Evolutionary conservation across 257 asterid genomes (phyloP).

Genomic region (Petrea volubilis): DNA sequence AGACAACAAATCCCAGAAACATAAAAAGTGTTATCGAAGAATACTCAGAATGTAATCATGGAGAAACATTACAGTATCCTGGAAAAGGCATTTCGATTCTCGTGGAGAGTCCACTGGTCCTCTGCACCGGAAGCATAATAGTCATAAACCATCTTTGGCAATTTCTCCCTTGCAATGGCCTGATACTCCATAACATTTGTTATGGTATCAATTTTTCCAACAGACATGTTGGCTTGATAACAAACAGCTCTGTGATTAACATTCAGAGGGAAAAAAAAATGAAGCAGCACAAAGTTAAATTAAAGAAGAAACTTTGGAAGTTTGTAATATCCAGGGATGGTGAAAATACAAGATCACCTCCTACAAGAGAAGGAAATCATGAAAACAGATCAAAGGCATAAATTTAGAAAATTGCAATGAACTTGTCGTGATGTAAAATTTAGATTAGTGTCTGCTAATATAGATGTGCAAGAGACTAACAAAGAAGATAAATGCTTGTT

Average conservation of each 20-base stretch:
- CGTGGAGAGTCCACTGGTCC: slow-evolving; percentile 76
- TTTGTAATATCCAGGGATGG: not conserved
- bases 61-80: slow-evolving; percentile 54
- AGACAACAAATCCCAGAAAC: too few species aligned
- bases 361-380: not conserved
- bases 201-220: slow-evolving; percentile 45
- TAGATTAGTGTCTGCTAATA: not conserved
- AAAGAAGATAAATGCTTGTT: not conserved
- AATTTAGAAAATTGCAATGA: not conserved
- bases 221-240: slow-evolving; percentile 17
- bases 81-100: slow-evolving; percentile 64
- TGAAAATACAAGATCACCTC: not conserved
- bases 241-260: not conserved
- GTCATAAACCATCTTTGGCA: slow-evolving; percentile 73
- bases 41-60: not conserved
- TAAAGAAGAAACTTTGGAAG: not conserved
- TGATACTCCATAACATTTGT: slow-evolving; percentile 74
- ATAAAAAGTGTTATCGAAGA: too few species aligned
- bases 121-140: slow-evolving; percentile 77
- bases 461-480: not conserved
- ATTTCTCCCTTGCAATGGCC: slow-evolving; percentile 52
- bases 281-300: not conserved
- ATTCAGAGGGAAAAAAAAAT: slow-evolving; percentile 19
- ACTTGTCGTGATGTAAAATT: not conserved
- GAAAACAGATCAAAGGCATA: not conserved